These are phyloP conservation scores for Lachancea dasiensis DNA, from an alignment of 805 yeast species.

Conservation along the genomic window DNA sequence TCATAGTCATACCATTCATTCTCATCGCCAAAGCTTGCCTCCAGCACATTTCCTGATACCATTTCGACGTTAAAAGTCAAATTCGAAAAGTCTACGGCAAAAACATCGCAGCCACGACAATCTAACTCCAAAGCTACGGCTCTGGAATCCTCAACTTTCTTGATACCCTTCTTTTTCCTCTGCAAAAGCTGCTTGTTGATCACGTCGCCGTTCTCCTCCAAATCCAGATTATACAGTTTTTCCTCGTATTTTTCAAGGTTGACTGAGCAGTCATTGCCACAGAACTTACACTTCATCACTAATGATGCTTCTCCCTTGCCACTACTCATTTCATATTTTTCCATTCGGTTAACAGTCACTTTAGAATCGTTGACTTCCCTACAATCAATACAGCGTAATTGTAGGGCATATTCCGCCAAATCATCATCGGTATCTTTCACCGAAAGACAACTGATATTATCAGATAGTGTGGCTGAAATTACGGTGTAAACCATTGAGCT, in stretches of 20 bases:
- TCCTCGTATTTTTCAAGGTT: conserved; percentile 22
- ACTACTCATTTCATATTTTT: conserved; percentile 56
- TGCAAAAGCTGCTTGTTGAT: conserved; percentile 16
- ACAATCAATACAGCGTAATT: conserved; percentile 70
- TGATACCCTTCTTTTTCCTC: conserved; percentile 28
- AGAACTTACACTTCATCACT: conserved; percentile 66
- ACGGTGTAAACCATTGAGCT: conserved; percentile 25
- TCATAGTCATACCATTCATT: conserved; percentile 98
- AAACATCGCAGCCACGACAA: conserved; percentile 76
- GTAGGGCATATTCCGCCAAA: conserved; percentile 74
- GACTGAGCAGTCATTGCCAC: conserved; percentile 36
- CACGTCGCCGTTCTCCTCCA: conserved; percentile 12
- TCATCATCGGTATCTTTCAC: conserved; percentile 53
- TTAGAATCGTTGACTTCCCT: conserved; percentile 70
- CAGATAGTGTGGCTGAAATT: conserved; percentile 27
- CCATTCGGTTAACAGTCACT: conserved; percentile 61
- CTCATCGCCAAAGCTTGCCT: conserved; percentile 47
- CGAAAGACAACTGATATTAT: conserved; percentile 48
- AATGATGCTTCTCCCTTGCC: conserved; percentile 82
- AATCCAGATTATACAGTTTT: conserved; percentile 20
- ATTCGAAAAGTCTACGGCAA: conserved; percentile 54
- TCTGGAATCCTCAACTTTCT: conserved; percentile 13
- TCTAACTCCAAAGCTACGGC: conserved; percentile 63
- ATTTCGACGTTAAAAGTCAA: conserved; percentile 21
- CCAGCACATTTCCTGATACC: conserved; percentile 22